Evolutionary conservation across 1,139 yeast genomes (phyloP).

Genomic region (Blastobotrys raffinosifermentans): DNA sequence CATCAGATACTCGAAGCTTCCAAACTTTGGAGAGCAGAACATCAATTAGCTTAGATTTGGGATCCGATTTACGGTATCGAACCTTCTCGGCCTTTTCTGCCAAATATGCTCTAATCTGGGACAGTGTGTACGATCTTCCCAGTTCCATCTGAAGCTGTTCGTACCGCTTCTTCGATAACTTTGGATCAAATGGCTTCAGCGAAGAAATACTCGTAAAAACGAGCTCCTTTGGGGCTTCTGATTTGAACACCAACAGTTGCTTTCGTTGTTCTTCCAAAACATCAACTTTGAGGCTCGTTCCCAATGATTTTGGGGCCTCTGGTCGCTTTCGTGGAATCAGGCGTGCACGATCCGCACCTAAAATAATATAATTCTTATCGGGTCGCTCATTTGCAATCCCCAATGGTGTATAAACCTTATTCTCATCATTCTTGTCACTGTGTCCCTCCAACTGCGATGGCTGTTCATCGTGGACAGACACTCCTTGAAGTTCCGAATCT

Average conservation of each 20-base stretch:
- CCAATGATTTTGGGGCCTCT: not conserved
- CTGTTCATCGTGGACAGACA: no score
- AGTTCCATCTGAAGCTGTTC: conserved; percentile 29
- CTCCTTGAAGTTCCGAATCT: no score
- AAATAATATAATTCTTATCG: conserved; percentile 20
- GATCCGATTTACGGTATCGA: conserved; percentile 5
- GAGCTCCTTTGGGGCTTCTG: conserved; percentile 26
- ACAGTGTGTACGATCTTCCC: conserved; percentile 28
- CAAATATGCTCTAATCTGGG: conserved; percentile 30
- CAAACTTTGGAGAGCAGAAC: conserved; percentile 38
- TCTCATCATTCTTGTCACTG: no score
- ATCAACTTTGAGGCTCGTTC: conserved; percentile 14
- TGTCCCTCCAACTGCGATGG: no score
- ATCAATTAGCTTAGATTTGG: conserved; percentile 20
- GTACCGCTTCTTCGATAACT: conserved; percentile 30
- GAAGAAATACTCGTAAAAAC: conserved; percentile 30
- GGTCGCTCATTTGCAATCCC: not conserved
- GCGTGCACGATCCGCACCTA: conserved; percentile 25
- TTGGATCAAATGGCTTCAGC: conserved; percentile 28
- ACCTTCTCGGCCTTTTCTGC: not conserved
- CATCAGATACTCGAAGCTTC: conserved; percentile 34
- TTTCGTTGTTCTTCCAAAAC: conserved; percentile 26
- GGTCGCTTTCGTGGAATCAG: conserved; percentile 22
- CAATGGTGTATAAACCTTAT: no score
- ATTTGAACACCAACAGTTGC: conserved; percentile 32